phyloP scores from a whole-genome alignment of 768 basidiomycete species.

The Mycena crocata region DNA sequence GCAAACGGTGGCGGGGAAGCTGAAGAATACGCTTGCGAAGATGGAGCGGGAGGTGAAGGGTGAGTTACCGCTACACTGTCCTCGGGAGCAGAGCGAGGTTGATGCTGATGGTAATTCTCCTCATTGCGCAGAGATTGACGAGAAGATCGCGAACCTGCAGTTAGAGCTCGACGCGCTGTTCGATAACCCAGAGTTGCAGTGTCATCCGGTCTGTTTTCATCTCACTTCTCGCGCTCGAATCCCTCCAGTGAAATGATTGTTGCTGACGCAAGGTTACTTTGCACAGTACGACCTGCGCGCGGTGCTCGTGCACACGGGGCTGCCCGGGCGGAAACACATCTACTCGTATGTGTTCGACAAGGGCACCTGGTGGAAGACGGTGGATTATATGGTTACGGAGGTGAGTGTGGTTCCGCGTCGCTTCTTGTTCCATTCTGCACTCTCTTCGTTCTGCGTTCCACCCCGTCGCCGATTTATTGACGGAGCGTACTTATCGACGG shows the following conservation, averaged over 20 bases:
- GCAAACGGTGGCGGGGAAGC: conserved; percentile 56
- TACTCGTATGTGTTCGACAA: conserved; percentile 80
- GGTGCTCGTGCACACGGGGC: conserved; percentile 81
- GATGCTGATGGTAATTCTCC: no score
- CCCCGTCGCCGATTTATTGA: background rate
- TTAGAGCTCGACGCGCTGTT: conserved; percentile 59
- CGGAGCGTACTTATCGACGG: no score
- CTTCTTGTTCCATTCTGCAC: background rate
- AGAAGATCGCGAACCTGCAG: conserved; percentile 58
- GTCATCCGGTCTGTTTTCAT: conserved; percentile 58
- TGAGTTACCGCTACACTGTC: no score
- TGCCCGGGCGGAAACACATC: conserved; percentile 80
- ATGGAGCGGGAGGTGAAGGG: conserved; percentile 69
- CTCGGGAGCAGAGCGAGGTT: no score
- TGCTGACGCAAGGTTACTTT: background rate
- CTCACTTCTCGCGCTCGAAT: background rate
- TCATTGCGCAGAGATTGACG: conserved; percentile 67
- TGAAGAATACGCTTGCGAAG: conserved; percentile 63
- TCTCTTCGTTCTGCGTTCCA: no score
- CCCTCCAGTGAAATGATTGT: background rate
- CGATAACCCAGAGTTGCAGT: conserved; percentile 74
- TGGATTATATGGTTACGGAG: conserved; percentile 76
- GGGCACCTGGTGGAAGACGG: conserved; percentile 84
- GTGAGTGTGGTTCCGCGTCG: conserved; percentile 48
- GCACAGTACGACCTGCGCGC: conserved; percentile 84